Base-by-base conservation (phyloP, 2,329 filamentous ascomycete species). In the Microsporum ferrugineum region DNA sequence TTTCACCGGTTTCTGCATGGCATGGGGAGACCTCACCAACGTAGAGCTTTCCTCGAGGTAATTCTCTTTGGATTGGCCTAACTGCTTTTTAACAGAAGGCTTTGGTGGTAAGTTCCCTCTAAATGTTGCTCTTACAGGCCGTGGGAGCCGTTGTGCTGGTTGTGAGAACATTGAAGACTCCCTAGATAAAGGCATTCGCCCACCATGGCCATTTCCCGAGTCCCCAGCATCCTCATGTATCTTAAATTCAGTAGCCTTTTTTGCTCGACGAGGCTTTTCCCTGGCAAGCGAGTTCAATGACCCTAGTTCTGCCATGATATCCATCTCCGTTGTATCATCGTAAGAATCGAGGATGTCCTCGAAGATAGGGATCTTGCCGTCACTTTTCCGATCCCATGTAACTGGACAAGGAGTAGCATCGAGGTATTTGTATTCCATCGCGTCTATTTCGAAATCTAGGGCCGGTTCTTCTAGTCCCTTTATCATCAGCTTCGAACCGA, bases 281-380 rank as follows among this genome's bases (percentile, higher is more conserved):
- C 66, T 66, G 12, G 64, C 71, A 31, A 71, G 65, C 4, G 70
- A 65, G 0, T 72, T 39, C 14, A 59, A 69, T 17, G 66, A 63
- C 57, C 65, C 68, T 57, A 77, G 69, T 53, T 75, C 73, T 10
- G 71, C 73, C 2, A 75, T 77, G 63, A 74, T 77, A 5, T 78
- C 73, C 27, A 77, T 65, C 17, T 72, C 70, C 3, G 63, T 68
- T 0, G 75, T 77, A 14, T 76, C 73, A 8, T 68, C 65, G 38
- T 65, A 58, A 4, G 29, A 65, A 58, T 60, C 51, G 36, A 63
- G 64, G 31, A 66, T 59, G 36, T 67, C 67, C 29, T 66, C 67
- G 29, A 71, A 66, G 6, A 69, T 62, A 57, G 64, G 68, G 41
- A 61, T 61, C 55, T 65, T 63, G 33, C 69, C 66, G 2, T 66